Base-by-base conservation (phyloP, 192 early-diverging fungal genomes). In the Coemansia sp. region DNA sequence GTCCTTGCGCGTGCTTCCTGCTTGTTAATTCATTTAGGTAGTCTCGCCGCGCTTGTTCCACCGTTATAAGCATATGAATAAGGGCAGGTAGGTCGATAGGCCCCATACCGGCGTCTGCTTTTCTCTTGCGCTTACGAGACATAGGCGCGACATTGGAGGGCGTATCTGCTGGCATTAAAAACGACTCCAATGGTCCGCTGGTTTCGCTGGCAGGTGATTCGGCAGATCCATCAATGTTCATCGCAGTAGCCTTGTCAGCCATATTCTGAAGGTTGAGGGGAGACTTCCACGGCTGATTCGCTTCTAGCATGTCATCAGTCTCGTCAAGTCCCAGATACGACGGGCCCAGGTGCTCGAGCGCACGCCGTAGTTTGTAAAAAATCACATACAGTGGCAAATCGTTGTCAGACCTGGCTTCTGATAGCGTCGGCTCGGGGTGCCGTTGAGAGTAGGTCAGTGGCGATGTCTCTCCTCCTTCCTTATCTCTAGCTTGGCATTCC, bases 251-350 rank as follows among this genome's bases (percentile, higher is more conserved):
- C 8, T 21, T 26, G 17, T 50, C 19, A 26, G 63, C 53, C 44
- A 65, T 63, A n/a, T 18, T 36, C 33, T 67, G 65, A 8, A 72
- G 48, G 19, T 61, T 50, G n/a, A 77, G 60, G 8, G 67, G 68
- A 14, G 74, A 76, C 33, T 50, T 62, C 75, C 68, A 77, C 15
- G 68, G 75, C 57, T 72, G 61, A 11, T 53, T 41, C 22, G 14
- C 52, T 4, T 60, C 48, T 7, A 54, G 42, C 21, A 38, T 4
- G 14, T 61, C 56, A 18, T 68, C 65, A 4, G 62, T 33, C 10
- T 77, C 67, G 10, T 41, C 38, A 34, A 72, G 50, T 1, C 65
- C 69, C 17, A 77, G 33, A 21, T 70, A 77, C 53, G 50, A 34
- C 6, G 75, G 75, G 0, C 62, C 54, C 10, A 77, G 27, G 5